phyloP scores from a whole-genome alignment of 2,329 filamentous ascomycete species.

The Pseudogymnoascus sp. region DNA sequence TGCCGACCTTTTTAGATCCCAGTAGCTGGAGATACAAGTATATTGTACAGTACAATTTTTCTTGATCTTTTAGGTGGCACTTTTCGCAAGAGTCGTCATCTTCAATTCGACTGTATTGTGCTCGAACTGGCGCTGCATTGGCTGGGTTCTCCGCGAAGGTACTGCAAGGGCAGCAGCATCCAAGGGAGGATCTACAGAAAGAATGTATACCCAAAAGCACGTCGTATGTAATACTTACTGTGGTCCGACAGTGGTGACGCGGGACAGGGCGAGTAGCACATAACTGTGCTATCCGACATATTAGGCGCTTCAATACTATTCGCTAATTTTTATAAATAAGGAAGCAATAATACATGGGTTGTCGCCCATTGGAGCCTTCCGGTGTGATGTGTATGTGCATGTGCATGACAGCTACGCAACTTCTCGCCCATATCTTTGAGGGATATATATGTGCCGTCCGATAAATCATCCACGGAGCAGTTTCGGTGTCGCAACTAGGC shows the following conservation, averaged over 20 bases:
- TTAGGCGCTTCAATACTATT: background rate
- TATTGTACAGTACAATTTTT: too few species aligned
- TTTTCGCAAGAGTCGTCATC: background rate
- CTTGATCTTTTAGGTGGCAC: background rate
- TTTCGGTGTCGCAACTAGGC: background rate
- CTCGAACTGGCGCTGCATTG: background rate
- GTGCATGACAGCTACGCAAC: background rate
- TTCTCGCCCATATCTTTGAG: background rate
- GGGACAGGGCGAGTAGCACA: background rate
- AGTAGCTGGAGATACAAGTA: background rate
- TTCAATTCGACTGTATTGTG: background rate
- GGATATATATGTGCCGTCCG: background rate
- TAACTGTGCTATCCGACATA: background rate
- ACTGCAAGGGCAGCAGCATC: background rate
- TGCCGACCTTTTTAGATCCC: background rate
- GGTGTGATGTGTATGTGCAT: background rate
- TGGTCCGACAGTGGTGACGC: background rate
- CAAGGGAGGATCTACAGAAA: background rate
- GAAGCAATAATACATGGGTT: background rate
- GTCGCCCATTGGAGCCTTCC: background rate
- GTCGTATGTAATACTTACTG: background rate
- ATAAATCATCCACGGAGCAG: background rate
- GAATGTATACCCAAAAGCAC: background rate
- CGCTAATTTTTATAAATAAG: background rate
- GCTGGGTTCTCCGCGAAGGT: background rate